These are phyloP conservation scores for Silene latifolia DNA, from an alignment of 148 eudicot species.

Conservation along the genomic window DNA sequence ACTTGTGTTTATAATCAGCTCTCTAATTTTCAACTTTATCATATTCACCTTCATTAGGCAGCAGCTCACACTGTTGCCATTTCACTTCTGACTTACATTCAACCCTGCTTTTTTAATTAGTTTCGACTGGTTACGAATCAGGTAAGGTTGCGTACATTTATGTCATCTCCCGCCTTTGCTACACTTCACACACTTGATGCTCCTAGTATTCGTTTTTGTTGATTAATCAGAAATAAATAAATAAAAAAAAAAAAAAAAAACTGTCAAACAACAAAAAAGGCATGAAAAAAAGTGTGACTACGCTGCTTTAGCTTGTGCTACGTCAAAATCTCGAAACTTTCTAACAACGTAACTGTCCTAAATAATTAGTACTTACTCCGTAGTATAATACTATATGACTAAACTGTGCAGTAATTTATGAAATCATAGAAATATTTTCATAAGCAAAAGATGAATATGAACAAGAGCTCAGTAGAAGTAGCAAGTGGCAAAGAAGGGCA, in stretches of 20 bases:
- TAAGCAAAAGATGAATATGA: slow-evolving; percentile 26
- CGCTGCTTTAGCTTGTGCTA: not conserved
- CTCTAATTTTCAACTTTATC: not conserved
- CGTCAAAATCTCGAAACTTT: not conserved
- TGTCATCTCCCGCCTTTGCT: not conserved
- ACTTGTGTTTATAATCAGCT: not conserved
- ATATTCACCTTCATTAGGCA: not conserved
- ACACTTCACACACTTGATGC: too few relatives aligned
- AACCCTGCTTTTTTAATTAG: not conserved
- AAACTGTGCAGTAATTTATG: not conserved
- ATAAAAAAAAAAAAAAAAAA: not conserved
- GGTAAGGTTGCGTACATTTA: slow-evolving; percentile 2
- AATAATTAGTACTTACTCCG: not conserved
- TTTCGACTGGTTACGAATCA: not conserved
- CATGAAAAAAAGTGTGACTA: slow-evolving; percentile 14
- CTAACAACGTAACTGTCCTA: not conserved
- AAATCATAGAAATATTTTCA: not conserved
- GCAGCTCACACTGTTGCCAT: not conserved
- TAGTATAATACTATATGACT: not conserved
- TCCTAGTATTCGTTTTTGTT: too few relatives aligned
- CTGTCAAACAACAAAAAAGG: slow-evolving; percentile 3
- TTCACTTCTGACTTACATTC: not conserved
- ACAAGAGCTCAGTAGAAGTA: slow-evolving; percentile 58
- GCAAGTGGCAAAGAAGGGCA: slow-evolving; percentile 61
- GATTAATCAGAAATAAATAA: too few relatives aligned